Evolutionary conservation across 331 rosid genomes (phyloP), one percentile per base, ranked within the genome.

Genomic region (Phaseolus coccineus): DNA sequence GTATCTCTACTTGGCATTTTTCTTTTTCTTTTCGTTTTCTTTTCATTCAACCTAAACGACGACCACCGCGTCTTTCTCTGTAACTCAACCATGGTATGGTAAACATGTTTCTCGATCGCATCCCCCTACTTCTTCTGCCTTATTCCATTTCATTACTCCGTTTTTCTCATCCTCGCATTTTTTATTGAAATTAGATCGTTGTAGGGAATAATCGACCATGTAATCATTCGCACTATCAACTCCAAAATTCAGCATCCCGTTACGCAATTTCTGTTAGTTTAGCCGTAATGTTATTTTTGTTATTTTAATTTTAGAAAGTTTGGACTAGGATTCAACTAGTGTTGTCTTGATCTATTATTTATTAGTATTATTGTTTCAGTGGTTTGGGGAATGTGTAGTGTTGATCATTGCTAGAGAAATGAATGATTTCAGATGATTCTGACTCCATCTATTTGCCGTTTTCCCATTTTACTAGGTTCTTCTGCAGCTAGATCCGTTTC

Each of bases 401-500:
- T 15, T 76, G 24, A 42, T 35, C 22, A 7, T 64, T 64, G 6
- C 30, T 64, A 6, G 3, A 22, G 27, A 56, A 37, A 44, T 58
- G 51, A 37, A 63, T 58, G 39, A 48, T 62, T 35, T 24, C 50
- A 64, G 31, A 58, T 72, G 10, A 9, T 70, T 74, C 64, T 75
- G 61, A 83, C n/a, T 47, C 44, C 19, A 67, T 33, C 7, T 14
- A 28, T 39, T 59, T 42, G 19, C n/a, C 30, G 2, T 31, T 77
- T 62, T 25, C 42, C n/a, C 33, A 61, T 28, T 86, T 81, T 13
- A 30, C 42, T 61, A 93, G 99, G 99, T 91, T 86, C 87, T 87
- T 69, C 77, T 94, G 69, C 98, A 90, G 86, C 87, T 78, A 53
- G 98, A 94, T 62, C 98, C 97, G 1, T 94, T 94, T 79, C 98